These are phyloP conservation scores for Hortiboletus rubellus DNA, from an alignment of 1,284 basidiomycete species.

Conservation along the genomic window DNA sequence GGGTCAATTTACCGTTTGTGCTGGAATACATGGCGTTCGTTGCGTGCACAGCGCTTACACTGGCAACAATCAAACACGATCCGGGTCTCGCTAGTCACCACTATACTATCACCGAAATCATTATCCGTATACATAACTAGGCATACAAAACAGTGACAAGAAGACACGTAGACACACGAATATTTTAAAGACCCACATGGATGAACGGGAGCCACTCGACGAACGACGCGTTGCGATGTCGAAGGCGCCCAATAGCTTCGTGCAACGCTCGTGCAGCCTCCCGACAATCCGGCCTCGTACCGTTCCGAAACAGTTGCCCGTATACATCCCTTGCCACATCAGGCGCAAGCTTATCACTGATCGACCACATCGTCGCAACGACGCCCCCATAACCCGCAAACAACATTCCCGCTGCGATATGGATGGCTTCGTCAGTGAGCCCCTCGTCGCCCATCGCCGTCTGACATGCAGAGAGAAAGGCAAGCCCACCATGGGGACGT, in stretches of 20 bases:
- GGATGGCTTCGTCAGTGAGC: conserved; percentile 6
- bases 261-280: conserved; percentile 5
- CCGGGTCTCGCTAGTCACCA: no score
- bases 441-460: conserved; percentile 9
- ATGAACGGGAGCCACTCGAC: conserved; percentile 12
- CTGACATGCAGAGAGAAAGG: conserved; percentile 12
- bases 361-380: conserved; percentile 17
- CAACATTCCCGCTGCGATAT: conserved; percentile 10
- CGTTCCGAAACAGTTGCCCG: background rate
- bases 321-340: conserved; percentile 8
- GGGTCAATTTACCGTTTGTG: no score
- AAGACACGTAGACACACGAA: background rate
- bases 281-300: background rate
- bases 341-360: conserved; percentile 9
- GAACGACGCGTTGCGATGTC: background rate
- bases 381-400: conserved; percentile 9
- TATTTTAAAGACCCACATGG: conserved; percentile 9
- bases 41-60: no score
- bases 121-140: no score
- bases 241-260: conserved; percentile 1
- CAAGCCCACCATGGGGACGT: conserved; percentile 8
- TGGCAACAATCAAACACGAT: no score
- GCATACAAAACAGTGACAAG: background rate
- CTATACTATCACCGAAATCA: no score
- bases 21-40: no score